These are phyloP conservation scores for Papiliotrema laurentii DNA, from an alignment of 1,284 basidiomycete genomes.

Conservation along the genomic window DNA sequence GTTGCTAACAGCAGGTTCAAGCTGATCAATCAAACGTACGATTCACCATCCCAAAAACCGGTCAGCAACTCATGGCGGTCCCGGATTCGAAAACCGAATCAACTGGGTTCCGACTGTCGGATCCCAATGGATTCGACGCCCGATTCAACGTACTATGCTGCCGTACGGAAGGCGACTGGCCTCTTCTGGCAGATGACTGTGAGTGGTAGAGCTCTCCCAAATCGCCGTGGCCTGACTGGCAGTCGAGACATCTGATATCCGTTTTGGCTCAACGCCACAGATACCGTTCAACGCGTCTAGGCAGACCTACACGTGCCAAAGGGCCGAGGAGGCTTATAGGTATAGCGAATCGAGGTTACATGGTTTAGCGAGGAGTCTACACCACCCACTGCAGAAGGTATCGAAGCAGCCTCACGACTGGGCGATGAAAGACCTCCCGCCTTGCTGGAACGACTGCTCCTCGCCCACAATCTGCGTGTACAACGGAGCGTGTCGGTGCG, in stretches of 20 bases:
- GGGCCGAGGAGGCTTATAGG: constrained; percentile 25
- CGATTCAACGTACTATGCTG: constrained; percentile 46
- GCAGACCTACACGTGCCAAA: constrained; percentile 32
- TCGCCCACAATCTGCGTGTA: constrained; percentile 46
- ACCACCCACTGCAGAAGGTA: too few relatives aligned
- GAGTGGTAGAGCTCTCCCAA: constrained; percentile 6
- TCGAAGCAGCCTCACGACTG: constrained; percentile 29
- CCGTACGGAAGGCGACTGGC: constrained; percentile 43
- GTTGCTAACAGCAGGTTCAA: constrained; percentile 18
- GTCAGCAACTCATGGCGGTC: constrained; percentile 23
- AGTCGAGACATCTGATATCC: constrained; percentile 43
- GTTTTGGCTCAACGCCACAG: constrained; percentile 39
- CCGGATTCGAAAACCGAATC: constrained; percentile 16
- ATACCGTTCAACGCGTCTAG: constrained; percentile 44
- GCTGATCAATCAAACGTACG: constrained; percentile 32
- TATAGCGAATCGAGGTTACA: constrained; percentile 4
- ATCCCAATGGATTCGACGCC: constrained; percentile 28
- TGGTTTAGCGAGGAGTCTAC: too few relatives aligned
- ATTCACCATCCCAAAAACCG: constrained; percentile 28
- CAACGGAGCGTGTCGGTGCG: constrained; percentile 46
- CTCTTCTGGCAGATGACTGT: constrained; percentile 45
- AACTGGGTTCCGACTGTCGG: constrained; percentile 26
- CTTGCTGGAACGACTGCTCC: constrained; percentile 48
- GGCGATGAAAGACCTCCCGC: constrained; percentile 36
- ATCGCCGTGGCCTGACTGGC: not conserved